A percentile compares a stretch with the other conserved stretches of the same genome.
phyloP scores from a whole-genome alignment of 2,329 filamentous ascomycete genomes.

The Fusarium scirpi region DNA sequence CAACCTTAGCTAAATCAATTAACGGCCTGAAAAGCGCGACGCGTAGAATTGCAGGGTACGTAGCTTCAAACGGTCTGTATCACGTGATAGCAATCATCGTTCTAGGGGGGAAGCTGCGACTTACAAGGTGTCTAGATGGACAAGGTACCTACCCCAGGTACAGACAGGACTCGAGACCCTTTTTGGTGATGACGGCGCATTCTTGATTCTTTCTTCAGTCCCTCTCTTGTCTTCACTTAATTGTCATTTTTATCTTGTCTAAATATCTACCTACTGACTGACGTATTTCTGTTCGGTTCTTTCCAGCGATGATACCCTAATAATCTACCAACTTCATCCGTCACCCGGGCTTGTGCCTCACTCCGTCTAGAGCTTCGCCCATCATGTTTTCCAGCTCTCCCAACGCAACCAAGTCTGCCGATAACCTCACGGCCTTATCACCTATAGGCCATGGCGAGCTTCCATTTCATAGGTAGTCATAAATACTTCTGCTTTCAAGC shows the following conservation, averaged over 20 bases:
- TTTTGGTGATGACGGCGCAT: conserved; percentile 43
- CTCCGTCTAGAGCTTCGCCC: conserved; percentile 25
- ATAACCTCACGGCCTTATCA: conserved; percentile 70
- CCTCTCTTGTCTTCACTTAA: conserved; percentile 35
- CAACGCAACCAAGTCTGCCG: conserved; percentile 72
- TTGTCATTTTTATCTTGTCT: conserved; percentile 30
- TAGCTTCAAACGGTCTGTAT: conserved; percentile 14
- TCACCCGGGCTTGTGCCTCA: conserved; percentile 43
- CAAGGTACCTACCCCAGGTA: conserved; percentile 29
- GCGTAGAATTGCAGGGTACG: conserved; percentile 31
- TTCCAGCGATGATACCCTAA: conserved; percentile 63
- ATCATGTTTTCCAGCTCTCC: conserved; percentile 69
- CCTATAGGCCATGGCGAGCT: conserved; percentile 65
- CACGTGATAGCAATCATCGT: conserved; percentile 30
- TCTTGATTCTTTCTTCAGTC: conserved; percentile 24
- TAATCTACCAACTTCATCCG: conserved; percentile 55
- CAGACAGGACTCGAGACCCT: conserved; percentile 22
- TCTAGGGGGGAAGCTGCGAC: conserved; percentile 40
- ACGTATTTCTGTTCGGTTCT: conserved; percentile 32
- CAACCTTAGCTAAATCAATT: conserved; percentile 33
- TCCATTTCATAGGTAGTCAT: conserved; percentile 68
- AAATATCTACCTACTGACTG: conserved; percentile 1
- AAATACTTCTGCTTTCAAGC: background rate
- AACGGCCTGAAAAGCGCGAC: conserved; percentile 44
- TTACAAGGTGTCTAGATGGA: conserved; percentile 37